These are phyloP conservation scores for Phoenix dactylifera DNA, from an alignment of 176 grass and related monocot species.

Conservation along the genomic window DNA sequence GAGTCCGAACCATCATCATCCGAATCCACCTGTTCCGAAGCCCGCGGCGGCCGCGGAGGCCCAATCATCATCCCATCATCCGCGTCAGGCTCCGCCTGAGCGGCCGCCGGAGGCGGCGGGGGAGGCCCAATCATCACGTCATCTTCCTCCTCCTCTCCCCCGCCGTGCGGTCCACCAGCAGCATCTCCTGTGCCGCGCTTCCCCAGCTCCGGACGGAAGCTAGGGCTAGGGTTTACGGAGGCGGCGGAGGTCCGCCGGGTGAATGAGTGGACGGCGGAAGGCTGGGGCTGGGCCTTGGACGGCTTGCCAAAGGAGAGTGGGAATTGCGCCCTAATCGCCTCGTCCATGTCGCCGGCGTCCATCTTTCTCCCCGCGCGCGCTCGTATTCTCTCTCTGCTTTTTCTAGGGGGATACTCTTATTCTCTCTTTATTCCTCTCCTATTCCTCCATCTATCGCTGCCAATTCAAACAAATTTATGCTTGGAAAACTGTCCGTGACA, in stretches of 20 bases:
- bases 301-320: slow-evolving; percentile 84
- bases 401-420: not conserved
- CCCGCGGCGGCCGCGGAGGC: slow-evolving; percentile 15
- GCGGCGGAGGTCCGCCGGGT: slow-evolving; percentile 44
- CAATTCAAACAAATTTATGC: no score
- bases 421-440: no score
- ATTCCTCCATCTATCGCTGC: no score
- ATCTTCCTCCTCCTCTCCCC: slow-evolving; percentile 2
- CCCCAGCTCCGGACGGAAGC: slow-evolving; percentile 5
- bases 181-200: no score
- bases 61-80: slow-evolving; percentile 17
- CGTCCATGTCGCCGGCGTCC: slow-evolving; percentile 56
- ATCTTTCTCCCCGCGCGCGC: slow-evolving; percentile 14
- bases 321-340: slow-evolving; percentile 68
- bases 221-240: slow-evolving; percentile 33
- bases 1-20: slow-evolving; percentile 11
- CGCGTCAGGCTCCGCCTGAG: slow-evolving; percentile 6
- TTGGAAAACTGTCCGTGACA: no score
- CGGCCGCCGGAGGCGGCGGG: slow-evolving; percentile 20
- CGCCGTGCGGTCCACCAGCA: no score
- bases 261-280: slow-evolving; percentile 45
- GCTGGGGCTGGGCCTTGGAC: slow-evolving; percentile 19
- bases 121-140: slow-evolving; percentile 63
- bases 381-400: slow-evolving; percentile 18
- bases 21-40: slow-evolving; percentile 7